Evolutionary conservation across 1,139 yeast genomes (phyloP).

Genomic region (Schwanniomyces etchellsii): DNA sequence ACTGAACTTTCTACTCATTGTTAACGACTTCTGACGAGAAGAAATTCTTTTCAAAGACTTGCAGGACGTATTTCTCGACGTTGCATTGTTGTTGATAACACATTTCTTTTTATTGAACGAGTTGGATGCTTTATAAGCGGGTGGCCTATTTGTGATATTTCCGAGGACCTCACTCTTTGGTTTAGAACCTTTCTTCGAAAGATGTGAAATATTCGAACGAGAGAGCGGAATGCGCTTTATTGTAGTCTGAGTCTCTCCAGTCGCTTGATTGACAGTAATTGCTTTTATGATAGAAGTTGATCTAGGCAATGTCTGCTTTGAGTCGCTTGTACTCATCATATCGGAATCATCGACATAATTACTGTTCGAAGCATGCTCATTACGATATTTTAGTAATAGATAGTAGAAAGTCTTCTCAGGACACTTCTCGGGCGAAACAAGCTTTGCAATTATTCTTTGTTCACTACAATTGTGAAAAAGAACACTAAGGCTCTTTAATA

Average conservation of each 20-base stretch:
- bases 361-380: constrained; percentile 50
- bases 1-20: constrained; percentile 19
- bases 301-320: constrained; percentile 29
- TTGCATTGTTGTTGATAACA: constrained; percentile 20
- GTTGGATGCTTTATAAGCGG: constrained; percentile 32
- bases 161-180: constrained; percentile 15
- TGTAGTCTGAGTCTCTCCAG: constrained; percentile 23
- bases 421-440: constrained; percentile 55
- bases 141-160: constrained; percentile 27
- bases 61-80: constrained; percentile 21
- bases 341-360: constrained; percentile 18
- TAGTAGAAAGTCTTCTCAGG: constrained; percentile 91
- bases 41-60: constrained; percentile 11
- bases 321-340: constrained; percentile 12
- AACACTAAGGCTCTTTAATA: constrained; percentile 78
- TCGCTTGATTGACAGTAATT: constrained; percentile 23
- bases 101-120: constrained; percentile 35
- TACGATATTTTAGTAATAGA: constrained; percentile 74
- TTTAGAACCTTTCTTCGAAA: constrained; percentile 9
- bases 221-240: constrained; percentile 21
- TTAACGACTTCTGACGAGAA: background rate
- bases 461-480: constrained; percentile 85
- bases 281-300: constrained; percentile 47
- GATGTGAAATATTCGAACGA: constrained; percentile 14
- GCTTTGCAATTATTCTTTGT: constrained; percentile 51